Conservation (phyloP, 768 basidiomycete genomes). For the Boletus sp. region DNA sequence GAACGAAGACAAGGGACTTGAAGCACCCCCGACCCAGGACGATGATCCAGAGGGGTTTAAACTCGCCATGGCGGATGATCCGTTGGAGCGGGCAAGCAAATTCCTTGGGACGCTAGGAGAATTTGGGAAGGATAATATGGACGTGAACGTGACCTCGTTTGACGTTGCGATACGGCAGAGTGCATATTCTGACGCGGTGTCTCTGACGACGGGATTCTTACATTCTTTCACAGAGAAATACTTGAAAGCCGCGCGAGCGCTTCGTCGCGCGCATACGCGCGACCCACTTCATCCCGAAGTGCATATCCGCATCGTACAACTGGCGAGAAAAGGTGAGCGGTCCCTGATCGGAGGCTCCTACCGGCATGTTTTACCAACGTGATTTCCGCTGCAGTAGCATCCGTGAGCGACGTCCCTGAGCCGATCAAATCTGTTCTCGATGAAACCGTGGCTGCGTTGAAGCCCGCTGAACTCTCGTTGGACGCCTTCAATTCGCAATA, state of each 20-base stretch:
- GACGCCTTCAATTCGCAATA: conserved; percentile 74
- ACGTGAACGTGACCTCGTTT: conserved; percentile 71
- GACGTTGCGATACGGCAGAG: conserved; percentile 82
- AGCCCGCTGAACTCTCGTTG: conserved; percentile 56
- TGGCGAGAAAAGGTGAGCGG: conserved; percentile 51
- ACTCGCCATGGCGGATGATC: conserved; percentile 56
- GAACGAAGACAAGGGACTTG: conserved; percentile 69
- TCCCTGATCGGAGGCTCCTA: not conserved
- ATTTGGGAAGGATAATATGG: conserved; percentile 50
- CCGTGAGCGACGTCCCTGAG: conserved; percentile 41
- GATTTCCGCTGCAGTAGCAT: conserved; percentile 39
- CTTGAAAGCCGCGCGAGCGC: conserved; percentile 70
- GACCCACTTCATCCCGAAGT: conserved; percentile 60
- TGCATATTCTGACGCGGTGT: conserved; percentile 35
- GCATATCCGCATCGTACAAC: conserved; percentile 66
- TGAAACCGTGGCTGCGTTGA: conserved; percentile 44
- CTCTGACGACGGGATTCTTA: not conserved
- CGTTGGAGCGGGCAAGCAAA: conserved; percentile 73
- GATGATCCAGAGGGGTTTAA: conserved; percentile 84
- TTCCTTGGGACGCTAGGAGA: conserved; percentile 60
- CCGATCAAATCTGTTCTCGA: conserved; percentile 50
- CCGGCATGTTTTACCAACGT: not conserved
- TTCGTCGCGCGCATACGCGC: conserved; percentile 53
- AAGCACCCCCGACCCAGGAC: conserved; percentile 54
- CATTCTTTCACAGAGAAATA: conserved; percentile 58